Conservation (phyloP, 163 green algal genomes). For the Chlamydomonas reinhardtii region DNA sequence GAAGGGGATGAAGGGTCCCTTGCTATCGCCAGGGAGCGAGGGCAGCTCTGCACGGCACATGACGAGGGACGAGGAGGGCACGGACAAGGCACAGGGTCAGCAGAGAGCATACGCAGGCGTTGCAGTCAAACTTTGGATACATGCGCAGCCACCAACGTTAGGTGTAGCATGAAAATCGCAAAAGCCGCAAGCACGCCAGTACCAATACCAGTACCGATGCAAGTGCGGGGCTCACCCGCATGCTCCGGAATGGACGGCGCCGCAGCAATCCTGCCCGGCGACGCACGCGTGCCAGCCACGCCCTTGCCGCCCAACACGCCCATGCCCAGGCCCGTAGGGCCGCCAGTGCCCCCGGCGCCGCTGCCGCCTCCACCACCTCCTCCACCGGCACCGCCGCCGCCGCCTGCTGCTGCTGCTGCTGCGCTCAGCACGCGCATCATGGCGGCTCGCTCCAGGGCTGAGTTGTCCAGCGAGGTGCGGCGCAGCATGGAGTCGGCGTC, state of each 20-base stretch:
- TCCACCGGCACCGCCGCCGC: background rate
- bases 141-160: too few species aligned
- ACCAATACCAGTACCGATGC: too few species aligned
- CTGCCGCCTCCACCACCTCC: background rate
- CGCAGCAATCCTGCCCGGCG: background rate
- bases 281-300: background rate
- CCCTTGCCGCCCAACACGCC: background rate
- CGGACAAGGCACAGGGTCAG: background rate
- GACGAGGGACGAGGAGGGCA: background rate
- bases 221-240: background rate
- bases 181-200: too few species aligned
- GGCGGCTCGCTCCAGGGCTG: slow-evolving; percentile 48
- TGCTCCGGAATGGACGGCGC: slow-evolving; percentile 31
- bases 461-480: slow-evolving; percentile 69
- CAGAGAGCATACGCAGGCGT: too few species aligned
- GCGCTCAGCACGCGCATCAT: background rate
- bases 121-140: too few species aligned
- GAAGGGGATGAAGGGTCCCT: too few species aligned
- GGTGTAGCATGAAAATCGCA: too few species aligned
- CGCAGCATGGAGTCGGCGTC: slow-evolving; percentile 38
- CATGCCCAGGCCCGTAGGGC: background rate
- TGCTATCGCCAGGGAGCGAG: background rate
- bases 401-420: background rate
- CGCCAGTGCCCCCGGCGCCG: background rate
- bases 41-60: background rate